phyloP scores from a whole-genome alignment of 495 filamentous ascomycete genomes.

The Hypoxylon trugodes region DNA sequence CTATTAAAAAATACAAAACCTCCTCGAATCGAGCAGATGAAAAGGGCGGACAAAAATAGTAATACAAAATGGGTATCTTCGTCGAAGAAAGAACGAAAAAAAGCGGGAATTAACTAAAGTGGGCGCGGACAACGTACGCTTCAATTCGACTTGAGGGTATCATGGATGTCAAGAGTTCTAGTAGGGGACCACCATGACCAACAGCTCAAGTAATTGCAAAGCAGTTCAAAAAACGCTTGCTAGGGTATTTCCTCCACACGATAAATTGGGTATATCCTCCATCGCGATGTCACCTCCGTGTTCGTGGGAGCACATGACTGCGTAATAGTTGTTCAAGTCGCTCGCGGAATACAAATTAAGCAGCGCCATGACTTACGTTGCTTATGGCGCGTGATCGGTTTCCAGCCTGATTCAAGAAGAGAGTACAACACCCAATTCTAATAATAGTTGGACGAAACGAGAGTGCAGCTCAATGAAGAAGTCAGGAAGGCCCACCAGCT shows the following conservation, averaged over 20 bases:
- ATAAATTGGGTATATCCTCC: constrained; percentile 31
- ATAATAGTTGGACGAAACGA: constrained; percentile 76
- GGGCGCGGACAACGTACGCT: background rate
- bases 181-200: constrained; percentile 6
- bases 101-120: constrained; percentile 2
- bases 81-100: constrained; percentile 2
- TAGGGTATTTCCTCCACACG: constrained; percentile 21
- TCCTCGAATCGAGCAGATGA: background rate
- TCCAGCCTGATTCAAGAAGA: constrained; percentile 44
- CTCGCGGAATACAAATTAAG: constrained; percentile 10
- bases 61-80: constrained; percentile 37
- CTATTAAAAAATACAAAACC: constrained; percentile 3
- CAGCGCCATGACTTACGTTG: background rate
- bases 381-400: background rate
- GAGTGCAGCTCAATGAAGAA: constrained; percentile 90
- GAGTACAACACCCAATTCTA: constrained; percentile 66
- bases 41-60: constrained; percentile 16
- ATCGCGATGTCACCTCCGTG: constrained; percentile 11
- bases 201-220: background rate
- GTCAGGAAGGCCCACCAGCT: constrained; percentile 84
- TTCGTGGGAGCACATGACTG: background rate
- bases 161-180: constrained; percentile 14
- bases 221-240: constrained; percentile 13
- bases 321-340: background rate
- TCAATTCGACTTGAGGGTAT: constrained; percentile 31